Evolutionary conservation across 345 rosid genomes (phyloP).

Genomic region (Chamaenerion angustifolium): DNA sequence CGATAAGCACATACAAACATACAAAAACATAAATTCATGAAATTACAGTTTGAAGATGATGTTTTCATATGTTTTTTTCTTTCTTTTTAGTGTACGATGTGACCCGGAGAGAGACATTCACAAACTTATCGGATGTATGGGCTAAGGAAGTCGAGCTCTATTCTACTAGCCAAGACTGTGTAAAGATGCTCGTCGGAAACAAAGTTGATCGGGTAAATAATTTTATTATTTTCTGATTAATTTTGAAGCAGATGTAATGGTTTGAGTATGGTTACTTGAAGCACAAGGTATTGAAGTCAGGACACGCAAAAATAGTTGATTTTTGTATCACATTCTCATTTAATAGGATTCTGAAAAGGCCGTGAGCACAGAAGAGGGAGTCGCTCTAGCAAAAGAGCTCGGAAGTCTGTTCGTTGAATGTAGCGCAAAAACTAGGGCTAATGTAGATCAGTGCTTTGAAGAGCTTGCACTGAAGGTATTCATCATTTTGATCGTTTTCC

Average conservation of each 20-base stretch:
- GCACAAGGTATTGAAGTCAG: not conserved
- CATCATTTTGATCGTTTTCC: too few relatives aligned
- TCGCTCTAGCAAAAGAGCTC: constrained; percentile 56
- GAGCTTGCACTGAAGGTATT: constrained; percentile 77
- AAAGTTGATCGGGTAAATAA: constrained; percentile 74
- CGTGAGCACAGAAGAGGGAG: constrained; percentile 82
- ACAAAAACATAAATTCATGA: not conserved
- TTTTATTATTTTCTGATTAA: not conserved
- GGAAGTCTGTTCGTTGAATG: constrained; percentile 74
- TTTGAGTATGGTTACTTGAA: not conserved
- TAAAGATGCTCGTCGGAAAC: constrained; percentile 92
- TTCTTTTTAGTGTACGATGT: constrained; percentile 83
- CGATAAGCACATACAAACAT: not conserved
- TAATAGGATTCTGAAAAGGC: constrained; percentile 67
- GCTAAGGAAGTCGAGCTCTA: constrained; percentile 83
- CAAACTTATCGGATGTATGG: constrained; percentile 83
- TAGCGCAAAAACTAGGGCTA: constrained; percentile 81
- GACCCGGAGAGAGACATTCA: constrained; percentile 78
- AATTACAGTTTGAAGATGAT: not conserved
- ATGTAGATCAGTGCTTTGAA: constrained; percentile 83
- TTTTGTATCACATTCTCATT: too few relatives aligned
- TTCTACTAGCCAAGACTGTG: constrained; percentile 65
- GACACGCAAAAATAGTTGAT: not conserved
- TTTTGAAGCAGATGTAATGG: not conserved
- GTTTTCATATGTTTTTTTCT: too few relatives aligned